Percentiles rank a stretch among this genome's conserved stretches.
Evolutionary conservation across 257 asterid genomes (phyloP).

Genomic region (Craterostigma plantagineum): DNA sequence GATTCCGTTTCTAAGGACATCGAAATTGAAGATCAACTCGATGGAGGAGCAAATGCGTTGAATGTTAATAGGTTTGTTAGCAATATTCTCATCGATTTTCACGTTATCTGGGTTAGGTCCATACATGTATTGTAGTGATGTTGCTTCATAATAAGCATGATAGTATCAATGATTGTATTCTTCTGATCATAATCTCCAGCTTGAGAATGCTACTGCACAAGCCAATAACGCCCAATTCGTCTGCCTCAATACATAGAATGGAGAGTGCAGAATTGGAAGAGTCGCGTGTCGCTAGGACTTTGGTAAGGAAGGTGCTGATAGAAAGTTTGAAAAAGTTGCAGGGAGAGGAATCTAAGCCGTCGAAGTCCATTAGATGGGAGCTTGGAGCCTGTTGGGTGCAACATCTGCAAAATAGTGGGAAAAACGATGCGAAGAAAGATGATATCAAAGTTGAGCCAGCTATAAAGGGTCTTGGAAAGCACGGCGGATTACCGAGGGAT

Average conservation of each 20-base stretch:
- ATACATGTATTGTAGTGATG: too few relatives aligned
- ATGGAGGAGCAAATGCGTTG: constrained; percentile 97
- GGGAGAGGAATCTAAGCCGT: constrained; percentile 43
- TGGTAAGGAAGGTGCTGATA: constrained; percentile 62
- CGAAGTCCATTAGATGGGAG: constrained; percentile 83
- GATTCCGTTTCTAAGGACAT: constrained; percentile 30
- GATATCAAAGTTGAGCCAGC: constrained; percentile 67
- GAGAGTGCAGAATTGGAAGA: constrained; percentile 36
- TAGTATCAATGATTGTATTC: neutral
- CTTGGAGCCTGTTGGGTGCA: constrained; percentile 99
- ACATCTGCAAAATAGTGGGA: constrained; percentile 83
- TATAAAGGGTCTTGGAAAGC: constrained; percentile 91
- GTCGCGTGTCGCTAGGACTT: constrained; percentile 30
- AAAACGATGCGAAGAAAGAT: constrained; percentile 77
- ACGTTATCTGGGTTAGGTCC: neutral
- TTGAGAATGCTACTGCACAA: constrained; percentile 76
- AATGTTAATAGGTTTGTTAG: constrained; percentile 59
- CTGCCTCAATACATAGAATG: constrained; percentile 20
- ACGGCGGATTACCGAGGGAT: constrained; percentile 68
- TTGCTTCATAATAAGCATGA: neutral
- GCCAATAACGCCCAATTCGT: constrained; percentile 26
- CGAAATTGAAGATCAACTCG: constrained; percentile 74
- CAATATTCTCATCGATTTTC: neutral
- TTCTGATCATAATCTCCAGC: constrained; percentile 32
- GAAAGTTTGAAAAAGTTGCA: constrained; percentile 66